Base-by-base conservation (phyloP, 163 green algal species). In the Volvox carteri region DNA sequence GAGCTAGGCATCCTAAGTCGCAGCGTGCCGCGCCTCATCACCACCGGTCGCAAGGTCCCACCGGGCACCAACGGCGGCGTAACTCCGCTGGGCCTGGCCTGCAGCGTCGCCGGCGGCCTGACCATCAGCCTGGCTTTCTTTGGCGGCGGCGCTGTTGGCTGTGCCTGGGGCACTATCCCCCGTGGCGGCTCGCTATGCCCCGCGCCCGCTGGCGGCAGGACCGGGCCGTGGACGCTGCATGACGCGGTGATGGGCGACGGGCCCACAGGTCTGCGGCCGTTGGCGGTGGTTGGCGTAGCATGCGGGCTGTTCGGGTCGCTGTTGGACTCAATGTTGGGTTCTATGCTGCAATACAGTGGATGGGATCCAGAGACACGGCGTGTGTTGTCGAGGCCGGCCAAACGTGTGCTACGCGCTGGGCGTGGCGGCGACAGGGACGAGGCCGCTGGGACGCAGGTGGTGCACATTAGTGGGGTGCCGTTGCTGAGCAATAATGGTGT, bases 1-100 rank as follows among this genome's bases (percentile, higher is more conserved):
- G 97, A 99, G 95, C 37, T 99, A 92, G 97, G 97, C 14, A 95
- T 99, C 86, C 94, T 99, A 5, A 96, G 89, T 28, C 86, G 83
- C 25, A 60, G 85, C 3, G 50, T 93, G 78, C 97, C 97, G 2
- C 90, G 94, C 12, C 95, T 99, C 0, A 97, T 99, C 88, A 99
- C 95, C 33, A 96, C 93, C 0, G 67, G 83, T 5, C 35, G 54
- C 28, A 21, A 46, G 23, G 91, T 94, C 50, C 91, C 91, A 23
- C 70, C 77, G 4, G 94, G 94, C 62, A 95, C 92, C 37, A 96
- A 96, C 88, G 94, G 94, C 7, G 96, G 93, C 5, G 94, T 99
- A 4, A 97, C 93, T 1, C 12, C 67, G 46, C 87, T 96, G 56
- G 97, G 97, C 7, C 68, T 96, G 21, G 87, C 56, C 5, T 94